phyloP scores from a whole-genome alignment of 1,284 basidiomycete genomes.

The Cerioporus squamosus region DNA sequence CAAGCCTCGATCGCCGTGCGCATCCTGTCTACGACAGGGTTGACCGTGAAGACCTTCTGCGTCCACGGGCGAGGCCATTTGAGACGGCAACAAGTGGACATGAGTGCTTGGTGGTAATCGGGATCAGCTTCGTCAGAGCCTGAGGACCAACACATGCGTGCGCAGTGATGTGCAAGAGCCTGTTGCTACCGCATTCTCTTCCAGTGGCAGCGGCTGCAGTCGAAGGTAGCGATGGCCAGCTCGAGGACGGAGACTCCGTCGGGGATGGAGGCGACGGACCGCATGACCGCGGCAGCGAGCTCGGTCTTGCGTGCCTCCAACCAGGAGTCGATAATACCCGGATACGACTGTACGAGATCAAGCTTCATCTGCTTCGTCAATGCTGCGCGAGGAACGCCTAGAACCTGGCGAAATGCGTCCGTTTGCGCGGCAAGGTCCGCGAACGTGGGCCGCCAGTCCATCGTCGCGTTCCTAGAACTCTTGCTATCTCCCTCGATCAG shows the following conservation, averaged over 20 bases:
- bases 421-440: background rate
- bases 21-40: conserved; percentile 22
- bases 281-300: background rate
- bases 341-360: no score
- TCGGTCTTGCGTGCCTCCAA: background rate
- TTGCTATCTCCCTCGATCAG: no score
- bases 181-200: conserved; percentile 8
- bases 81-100: background rate
- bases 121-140: background rate
- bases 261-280: background rate
- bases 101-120: background rate
- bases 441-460: conserved; percentile 1
- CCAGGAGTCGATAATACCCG: no score
- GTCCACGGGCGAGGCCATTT: background rate
- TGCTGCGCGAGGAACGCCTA: background rate
- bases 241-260: background rate
- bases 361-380: no score
- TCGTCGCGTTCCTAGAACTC: background rate
- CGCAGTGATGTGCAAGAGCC: conserved; percentile 12
- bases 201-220: conserved; percentile 1
- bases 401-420: background rate
- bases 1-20: conserved; percentile 39
- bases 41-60: background rate
- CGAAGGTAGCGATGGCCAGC: conserved; percentile 10
- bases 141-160: background rate